Evolutionary conservation across 495 filamentous ascomycete species (phyloP), one percentile per base, ranked within the genome.

Genomic region (Parathielavia appendiculata): DNA sequence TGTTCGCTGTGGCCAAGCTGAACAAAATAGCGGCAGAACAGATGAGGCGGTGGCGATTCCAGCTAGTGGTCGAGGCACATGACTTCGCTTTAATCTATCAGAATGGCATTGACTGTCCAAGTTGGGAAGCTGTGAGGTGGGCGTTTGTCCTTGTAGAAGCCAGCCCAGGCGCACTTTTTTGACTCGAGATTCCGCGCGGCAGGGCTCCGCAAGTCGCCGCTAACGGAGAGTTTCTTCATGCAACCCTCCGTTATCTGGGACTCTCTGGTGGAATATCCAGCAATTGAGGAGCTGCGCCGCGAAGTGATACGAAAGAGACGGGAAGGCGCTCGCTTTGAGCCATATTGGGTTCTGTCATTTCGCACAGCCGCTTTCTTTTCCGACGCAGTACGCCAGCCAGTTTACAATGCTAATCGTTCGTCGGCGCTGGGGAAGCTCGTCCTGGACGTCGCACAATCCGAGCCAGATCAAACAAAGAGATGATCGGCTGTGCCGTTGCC

Each of bases 401-500:
- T 26, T 6, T 2, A 30, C 26, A 30, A 30, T 30, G 26, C 26
- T 6, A n/a, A 30, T 30, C 26, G 26, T 30, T 30, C 26, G 26
- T 30, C 26, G 26, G 26, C 26, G 26, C 26, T 30, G 26, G 26
- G 26, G 26, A 30, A 30, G 26, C 2, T 30, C 26, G 2, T 30
- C 26, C 26, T 3, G 6, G 26, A 2, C 26, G 26, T 30, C 26
- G 16, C 48, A 14, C 32, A 13, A 17, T 13, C 17, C 36, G 48
- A 8, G 17, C 32, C 17, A 49, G 30, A 35, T 43, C 38, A 14
- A 4, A 35, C 26, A 30, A 23, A 5, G 36, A 59, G 56, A 64
- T 62, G 63, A 60, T 63, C 61, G 66, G 61, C 58, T 70, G 63
- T 53, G 66, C 63, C 63, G 60, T 62, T 59, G 59, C 54, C 56